Evolutionary conservation across 2,329 filamentous ascomycete genomes (phyloP).

Genomic region (Neopestalotiopsis clavispora): DNA sequence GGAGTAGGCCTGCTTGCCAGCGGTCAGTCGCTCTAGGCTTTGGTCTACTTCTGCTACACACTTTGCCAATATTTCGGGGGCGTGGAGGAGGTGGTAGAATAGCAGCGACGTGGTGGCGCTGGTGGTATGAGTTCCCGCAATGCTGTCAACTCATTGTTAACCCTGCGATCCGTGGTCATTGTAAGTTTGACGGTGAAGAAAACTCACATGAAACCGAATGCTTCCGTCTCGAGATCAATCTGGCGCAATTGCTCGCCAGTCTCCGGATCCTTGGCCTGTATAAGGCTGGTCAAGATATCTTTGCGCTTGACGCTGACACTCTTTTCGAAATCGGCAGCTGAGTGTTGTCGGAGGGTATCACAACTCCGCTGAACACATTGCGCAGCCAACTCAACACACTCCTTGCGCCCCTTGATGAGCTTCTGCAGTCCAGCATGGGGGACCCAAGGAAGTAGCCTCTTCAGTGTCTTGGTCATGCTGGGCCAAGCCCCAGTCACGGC

Average conservation of each 20-base stretch:
- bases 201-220: slow-evolving; percentile 13
- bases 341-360: background rate
- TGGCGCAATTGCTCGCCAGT: background rate
- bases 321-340: background rate
- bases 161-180: too few relatives aligned
- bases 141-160: background rate
- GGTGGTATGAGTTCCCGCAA: slow-evolving; percentile 5
- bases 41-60: slow-evolving; percentile 5
- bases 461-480: background rate
- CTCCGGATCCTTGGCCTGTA: slow-evolving; percentile 2
- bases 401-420: background rate
- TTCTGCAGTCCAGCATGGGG: background rate
- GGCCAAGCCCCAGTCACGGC: slow-evolving; percentile 9
- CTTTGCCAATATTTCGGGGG: background rate
- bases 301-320: background rate
- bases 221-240: slow-evolving; percentile 5
- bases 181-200: background rate
- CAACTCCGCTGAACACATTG: background rate
- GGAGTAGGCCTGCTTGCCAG: background rate
- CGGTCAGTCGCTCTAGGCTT: background rate
- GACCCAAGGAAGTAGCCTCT: background rate
- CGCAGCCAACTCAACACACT: slow-evolving; percentile 5
- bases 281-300: slow-evolving; percentile 12
- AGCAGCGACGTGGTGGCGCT: slow-evolving; percentile 8
- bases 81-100: slow-evolving; percentile 12